Evolutionary conservation across 2,329 filamentous ascomycete species (phyloP), one percentile per base, ranked within the genome.

Genomic region (Simplicillium sp.): DNA sequence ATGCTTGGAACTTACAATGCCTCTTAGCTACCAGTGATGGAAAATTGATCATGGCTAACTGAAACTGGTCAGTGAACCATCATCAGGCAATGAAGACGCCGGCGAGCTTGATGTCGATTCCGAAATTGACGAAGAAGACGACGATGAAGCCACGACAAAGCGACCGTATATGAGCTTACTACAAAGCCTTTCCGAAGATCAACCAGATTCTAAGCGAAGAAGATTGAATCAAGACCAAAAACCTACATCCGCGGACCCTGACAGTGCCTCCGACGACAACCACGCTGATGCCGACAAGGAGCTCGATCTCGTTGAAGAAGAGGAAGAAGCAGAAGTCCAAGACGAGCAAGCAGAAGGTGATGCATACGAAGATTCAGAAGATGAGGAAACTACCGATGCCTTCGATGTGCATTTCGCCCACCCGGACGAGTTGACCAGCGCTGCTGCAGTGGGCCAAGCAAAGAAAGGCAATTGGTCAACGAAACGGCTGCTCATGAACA

Each of bases 391-490:
- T 20, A 63, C 60, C 2, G 85, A 94, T 57, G 83, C 87, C 0
- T 96, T 94, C 54, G 84, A 92, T 47, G 64, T 68, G 7, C 90
- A 96, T 61, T 94, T 94, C 56, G 76, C 78, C 29, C 70, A 70
- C 34, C 77, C 80, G 0, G 74, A 89, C 36, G 75, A 84, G 37
- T 68, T 71, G 6, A 61, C 73, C 34, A 62, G 87, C 7, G 64
- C 71, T 2, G 62, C 65, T 49, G 74, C 65, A n/a, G 53, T 82
- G 7, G 64, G 67, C 40, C 66, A 68, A 1, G 60, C 74, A 18
- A 61, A 75, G 44, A 60, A 65, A 6, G 65, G 66, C 12, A 59
- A 71, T 17, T 82, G 77, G 70, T 52, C 62, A 3, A 68, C 64
- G 5, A 67, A 67, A 38, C 71, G 75, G 46, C 53, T 59, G 2